Evolutionary conservation across 257 asterid genomes (phyloP).

Genomic region (Fraxinus excelsior): DNA sequence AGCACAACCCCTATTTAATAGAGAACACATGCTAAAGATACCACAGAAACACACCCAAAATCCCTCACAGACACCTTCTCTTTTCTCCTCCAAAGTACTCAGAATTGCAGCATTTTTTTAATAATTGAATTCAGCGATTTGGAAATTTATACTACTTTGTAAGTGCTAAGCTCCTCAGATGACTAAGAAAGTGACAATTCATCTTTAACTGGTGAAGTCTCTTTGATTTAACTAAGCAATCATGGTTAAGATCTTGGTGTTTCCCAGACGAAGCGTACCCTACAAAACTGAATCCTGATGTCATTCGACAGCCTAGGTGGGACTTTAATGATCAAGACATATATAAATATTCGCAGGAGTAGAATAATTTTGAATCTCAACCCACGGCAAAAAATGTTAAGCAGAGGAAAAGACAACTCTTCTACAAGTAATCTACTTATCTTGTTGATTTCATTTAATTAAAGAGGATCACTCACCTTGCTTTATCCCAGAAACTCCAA

Average conservation of each 20-base stretch:
- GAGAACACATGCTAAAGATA: conserved; percentile 13
- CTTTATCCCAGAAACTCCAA: conserved; percentile 76
- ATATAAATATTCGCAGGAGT: not conserved
- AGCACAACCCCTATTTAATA: conserved; percentile 8
- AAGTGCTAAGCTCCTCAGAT: not conserved
- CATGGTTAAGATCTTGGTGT: conserved; percentile 8
- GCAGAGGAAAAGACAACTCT: conserved; percentile 17
- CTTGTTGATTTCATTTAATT: conserved; percentile 17
- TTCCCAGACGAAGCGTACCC: not conserved
- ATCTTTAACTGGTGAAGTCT: not conserved
- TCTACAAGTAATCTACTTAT: conserved; percentile 7
- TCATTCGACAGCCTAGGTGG: conserved; percentile 11
- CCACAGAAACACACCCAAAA: conserved; percentile 10
- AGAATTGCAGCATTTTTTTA: conserved; percentile 6
- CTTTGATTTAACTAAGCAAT: conserved; percentile 16
- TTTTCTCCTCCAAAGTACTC: not conserved
- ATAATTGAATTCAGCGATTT: not conserved
- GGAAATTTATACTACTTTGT: not conserved
- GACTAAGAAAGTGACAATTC: not conserved
- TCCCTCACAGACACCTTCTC: conserved; percentile 7
- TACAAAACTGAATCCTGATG: not conserved
- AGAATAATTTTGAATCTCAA: not conserved
- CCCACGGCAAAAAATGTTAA: conserved; percentile 6
- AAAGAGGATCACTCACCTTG: conserved; percentile 58
- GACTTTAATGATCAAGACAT: not conserved